Percentiles rank a stretch among this genome's conserved stretches.
phyloP scores from a whole-genome alignment of 1,139 yeast species.

The Candida sp. region DNA sequence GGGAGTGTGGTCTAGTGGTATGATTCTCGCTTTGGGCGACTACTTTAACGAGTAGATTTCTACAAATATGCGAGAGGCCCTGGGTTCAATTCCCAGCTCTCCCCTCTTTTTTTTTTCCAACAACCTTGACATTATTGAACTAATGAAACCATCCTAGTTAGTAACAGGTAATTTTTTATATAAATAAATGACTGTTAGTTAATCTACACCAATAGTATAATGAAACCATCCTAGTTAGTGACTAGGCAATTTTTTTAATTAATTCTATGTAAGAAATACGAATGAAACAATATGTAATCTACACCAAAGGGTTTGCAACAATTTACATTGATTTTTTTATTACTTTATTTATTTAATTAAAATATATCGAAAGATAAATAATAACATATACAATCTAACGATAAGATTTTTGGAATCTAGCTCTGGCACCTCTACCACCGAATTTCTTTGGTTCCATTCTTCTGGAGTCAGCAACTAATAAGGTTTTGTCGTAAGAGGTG shows the following conservation, averaged over 20 bases:
- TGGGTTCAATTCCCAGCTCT: conserved; percentile 4
- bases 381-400: conserved; percentile 56
- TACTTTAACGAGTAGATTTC: conserved; percentile 2
- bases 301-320: no score
- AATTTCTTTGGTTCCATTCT: conserved; percentile 99
- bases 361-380: background rate
- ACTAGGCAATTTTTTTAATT: no score
- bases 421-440: conserved; percentile 99
- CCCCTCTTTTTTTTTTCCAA: no score
- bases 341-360: conserved; percentile 1
- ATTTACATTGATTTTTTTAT: background rate
- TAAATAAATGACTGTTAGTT: no score
- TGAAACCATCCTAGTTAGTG: no score
- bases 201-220: no score
- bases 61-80: conserved; percentile 4
- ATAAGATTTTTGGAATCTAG: conserved; percentile 99
- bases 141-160: no score
- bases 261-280: no score
- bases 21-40: conserved; percentile 5
- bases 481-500: conserved; percentile 98
- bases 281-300: no score
- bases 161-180: no score
- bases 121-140: no score
- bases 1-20: conserved; percentile 5
- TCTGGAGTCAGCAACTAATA: conserved; percentile 99